These are phyloP conservation scores for Tolypocladium paradoxum DNA, from an alignment of 2,329 filamentous ascomycete genomes.

Conservation along the genomic window DNA sequence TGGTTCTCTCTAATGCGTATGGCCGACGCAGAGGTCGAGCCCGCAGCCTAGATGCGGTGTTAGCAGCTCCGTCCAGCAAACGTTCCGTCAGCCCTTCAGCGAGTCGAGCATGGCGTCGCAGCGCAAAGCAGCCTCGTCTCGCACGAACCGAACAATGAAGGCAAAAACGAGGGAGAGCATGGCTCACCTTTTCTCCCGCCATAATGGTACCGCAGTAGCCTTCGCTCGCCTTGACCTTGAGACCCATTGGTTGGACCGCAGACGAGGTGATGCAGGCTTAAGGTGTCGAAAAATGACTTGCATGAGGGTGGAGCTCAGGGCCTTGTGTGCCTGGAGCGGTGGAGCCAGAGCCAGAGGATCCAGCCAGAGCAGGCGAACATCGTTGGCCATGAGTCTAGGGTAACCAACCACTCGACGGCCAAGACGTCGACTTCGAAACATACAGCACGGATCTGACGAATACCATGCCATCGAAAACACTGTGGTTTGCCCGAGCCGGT, in stretches of 20 bases:
- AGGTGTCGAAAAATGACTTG: conserved; percentile 1
- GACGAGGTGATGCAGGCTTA: neutral
- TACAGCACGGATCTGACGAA: no score
- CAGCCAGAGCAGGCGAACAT: no score
- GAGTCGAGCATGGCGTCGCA: neutral
- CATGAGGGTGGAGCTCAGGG: neutral
- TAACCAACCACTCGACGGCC: no score
- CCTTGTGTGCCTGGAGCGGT: neutral
- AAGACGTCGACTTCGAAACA: no score
- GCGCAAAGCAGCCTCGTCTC: neutral
- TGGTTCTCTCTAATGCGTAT: conserved; percentile 40
- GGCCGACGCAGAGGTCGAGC: conserved; percentile 19
- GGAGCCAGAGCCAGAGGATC: neutral
- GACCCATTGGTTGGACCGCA: neutral
- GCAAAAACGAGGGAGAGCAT: no score
- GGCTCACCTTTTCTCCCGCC: conserved; percentile 11
- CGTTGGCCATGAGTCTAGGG: no score
- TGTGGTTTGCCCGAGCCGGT: no score
- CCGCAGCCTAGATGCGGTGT: conserved; percentile 5
- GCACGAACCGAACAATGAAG: neutral
- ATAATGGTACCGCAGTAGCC: conserved; percentile 4
- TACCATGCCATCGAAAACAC: no score
- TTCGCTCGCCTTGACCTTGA: neutral
- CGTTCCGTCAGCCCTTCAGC: no score
- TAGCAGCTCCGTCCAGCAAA: neutral